Percentiles rank a stretch among this genome's conserved stretches.
These are phyloP conservation scores for Mycena capillaripes DNA, from an alignment of 768 basidiomycete species.

Conservation along the genomic window DNA sequence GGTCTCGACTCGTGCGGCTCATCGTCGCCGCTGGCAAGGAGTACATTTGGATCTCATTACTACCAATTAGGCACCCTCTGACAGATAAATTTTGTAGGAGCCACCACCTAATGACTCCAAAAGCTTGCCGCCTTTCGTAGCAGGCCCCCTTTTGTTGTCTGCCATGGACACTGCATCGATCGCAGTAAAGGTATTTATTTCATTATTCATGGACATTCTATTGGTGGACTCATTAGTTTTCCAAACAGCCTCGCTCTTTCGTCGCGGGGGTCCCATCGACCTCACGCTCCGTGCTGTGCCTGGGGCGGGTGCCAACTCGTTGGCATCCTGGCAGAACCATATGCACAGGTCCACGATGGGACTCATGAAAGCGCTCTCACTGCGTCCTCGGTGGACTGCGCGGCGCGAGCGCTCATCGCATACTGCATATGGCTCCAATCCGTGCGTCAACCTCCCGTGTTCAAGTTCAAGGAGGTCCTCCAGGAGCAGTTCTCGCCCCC, in stretches of 20 bases:
- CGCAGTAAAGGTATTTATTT: neutral
- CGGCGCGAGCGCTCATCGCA: neutral
- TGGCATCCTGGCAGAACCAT: conserved; percentile 1
- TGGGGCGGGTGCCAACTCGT: neutral
- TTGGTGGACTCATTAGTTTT: neutral
- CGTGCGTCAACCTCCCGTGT: too few species aligned
- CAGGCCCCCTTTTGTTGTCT: neutral
- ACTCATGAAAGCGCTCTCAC: too few species aligned
- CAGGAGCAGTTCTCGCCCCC: too few species aligned
- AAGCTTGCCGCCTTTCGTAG: neutral
- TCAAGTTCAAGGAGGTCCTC: too few species aligned
- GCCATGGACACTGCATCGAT: neutral
- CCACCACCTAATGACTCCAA: neutral
- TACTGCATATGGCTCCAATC: conserved; percentile 6
- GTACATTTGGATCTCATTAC: neutral
- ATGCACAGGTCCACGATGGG: neutral
- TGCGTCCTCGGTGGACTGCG: neutral
- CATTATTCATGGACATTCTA: too few species aligned
- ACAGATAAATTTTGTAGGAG: neutral
- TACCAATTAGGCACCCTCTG: too few species aligned
- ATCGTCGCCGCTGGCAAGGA: neutral
- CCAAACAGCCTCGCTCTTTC: neutral
- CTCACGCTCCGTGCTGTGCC: neutral
- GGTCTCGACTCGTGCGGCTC: neutral
- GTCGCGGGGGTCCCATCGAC: neutral